phyloP scores from a whole-genome alignment of 352 stramenopile genomes.

The Globisporangium nagaii region DNA sequence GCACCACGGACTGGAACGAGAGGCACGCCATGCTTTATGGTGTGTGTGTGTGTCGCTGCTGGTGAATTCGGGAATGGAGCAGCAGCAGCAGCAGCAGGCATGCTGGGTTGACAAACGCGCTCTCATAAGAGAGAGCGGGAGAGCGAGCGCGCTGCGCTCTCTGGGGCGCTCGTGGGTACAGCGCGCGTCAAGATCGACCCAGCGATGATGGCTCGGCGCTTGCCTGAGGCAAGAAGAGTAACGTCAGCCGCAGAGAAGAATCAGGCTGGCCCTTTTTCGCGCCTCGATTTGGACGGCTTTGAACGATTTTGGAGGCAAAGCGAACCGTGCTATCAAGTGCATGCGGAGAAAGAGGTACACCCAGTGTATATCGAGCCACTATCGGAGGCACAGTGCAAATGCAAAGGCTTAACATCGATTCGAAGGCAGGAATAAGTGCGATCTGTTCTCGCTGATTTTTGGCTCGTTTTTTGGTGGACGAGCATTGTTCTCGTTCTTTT shows the following conservation, averaged over 20 bases:
- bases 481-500: not conserved
- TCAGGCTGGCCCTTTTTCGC: not conserved
- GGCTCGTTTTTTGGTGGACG: not conserved
- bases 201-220: not conserved
- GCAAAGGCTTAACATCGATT: not conserved
- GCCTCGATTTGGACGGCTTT: not conserved
- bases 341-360: not conserved
- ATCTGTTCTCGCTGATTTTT: not conserved
- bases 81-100: too few relatives aligned
- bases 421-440: not conserved
- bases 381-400: not conserved
- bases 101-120: too few relatives aligned
- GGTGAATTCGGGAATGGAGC: not conserved
- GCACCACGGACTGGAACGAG: not conserved
- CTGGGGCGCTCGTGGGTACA: not conserved
- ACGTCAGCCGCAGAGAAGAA: not conserved
- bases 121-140: too few relatives aligned
- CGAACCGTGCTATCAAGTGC: not conserved
- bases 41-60: not conserved
- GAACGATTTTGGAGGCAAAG: not conserved
- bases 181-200: not conserved
- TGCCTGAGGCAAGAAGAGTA: not conserved
- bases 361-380: too few relatives aligned
- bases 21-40: constrained; percentile 5
- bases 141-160: not conserved